Conservation (phyloP, 495 filamentous ascomycete genomes). For the Penicillium salamii region DNA sequence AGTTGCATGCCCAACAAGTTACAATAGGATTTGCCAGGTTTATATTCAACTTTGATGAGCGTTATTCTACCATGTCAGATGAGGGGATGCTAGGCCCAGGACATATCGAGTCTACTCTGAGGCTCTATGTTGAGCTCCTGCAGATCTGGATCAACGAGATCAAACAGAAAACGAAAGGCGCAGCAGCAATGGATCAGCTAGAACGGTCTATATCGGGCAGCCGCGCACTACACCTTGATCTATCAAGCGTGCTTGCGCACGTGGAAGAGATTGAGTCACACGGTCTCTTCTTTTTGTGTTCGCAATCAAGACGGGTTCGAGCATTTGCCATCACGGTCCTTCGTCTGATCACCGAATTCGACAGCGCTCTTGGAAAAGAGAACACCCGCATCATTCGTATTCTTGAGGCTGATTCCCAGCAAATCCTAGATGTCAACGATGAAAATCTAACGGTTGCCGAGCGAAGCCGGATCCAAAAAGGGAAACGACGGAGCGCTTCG, state of each 20-base stretch:
- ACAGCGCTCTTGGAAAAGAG: constrained; percentile 80
- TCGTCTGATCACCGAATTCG: constrained; percentile 89
- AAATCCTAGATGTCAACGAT: constrained; percentile 89
- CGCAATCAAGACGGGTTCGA: constrained; percentile 84
- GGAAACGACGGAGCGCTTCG: constrained; percentile 78
- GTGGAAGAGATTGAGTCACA: constrained; percentile 97
- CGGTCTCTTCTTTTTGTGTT: constrained; percentile 97
- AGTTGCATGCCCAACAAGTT: constrained; percentile 91
- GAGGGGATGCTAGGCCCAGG: constrained; percentile 93
- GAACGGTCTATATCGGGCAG: constrained; percentile 56
- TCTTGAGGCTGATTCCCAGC: constrained; percentile 82
- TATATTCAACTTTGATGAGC: constrained; percentile 96
- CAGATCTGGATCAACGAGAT: constrained; percentile 98
- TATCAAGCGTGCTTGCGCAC: constrained; percentile 82
- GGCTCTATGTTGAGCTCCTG: constrained; percentile 88
- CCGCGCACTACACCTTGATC: constrained; percentile 72
- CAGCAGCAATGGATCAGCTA: constrained; percentile 57
- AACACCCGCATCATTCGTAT: constrained; percentile 82
- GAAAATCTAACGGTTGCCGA: constrained; percentile 90
- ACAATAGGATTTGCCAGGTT: constrained; percentile 95
- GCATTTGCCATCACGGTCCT: constrained; percentile 90
- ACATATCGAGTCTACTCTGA: constrained; percentile 92
- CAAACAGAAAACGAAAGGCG: constrained; percentile 76
- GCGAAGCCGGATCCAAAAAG: constrained; percentile 85
- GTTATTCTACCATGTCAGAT: constrained; percentile 96